These are phyloP conservation scores for Termitomyces titanicus DNA, from an alignment of 768 basidiomycete genomes.

Conservation along the genomic window DNA sequence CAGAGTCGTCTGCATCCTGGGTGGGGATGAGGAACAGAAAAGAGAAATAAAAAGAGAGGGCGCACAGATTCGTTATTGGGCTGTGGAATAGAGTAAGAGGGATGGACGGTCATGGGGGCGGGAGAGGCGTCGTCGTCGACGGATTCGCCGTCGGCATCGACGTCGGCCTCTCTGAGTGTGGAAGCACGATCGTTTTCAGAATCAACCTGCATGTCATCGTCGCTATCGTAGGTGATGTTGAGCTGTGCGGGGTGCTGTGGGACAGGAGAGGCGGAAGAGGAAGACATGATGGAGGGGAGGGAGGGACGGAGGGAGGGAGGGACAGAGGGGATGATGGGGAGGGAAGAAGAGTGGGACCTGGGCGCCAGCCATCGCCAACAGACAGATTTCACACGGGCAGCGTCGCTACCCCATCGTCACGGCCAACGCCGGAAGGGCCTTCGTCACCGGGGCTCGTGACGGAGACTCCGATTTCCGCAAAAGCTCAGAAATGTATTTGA, in stretches of 20 bases:
- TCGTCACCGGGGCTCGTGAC: constrained; percentile 57
- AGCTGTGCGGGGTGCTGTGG: constrained; percentile 35
- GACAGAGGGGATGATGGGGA: constrained; percentile 31
- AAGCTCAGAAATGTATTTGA: constrained; percentile 10
- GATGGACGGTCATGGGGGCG: constrained; percentile 28
- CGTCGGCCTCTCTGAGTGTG: constrained; percentile 46
- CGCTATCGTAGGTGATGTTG: constrained; percentile 57
- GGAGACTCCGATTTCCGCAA: constrained; percentile 39
- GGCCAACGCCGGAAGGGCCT: constrained; percentile 56
- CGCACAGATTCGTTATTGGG: constrained; percentile 37
- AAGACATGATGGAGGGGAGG: constrained; percentile 15
- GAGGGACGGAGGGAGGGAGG: constrained; percentile 17
- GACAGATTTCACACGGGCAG: constrained; percentile 53
- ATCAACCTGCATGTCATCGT: constrained; percentile 71
- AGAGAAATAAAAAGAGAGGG: constrained; percentile 12
- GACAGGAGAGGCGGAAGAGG: constrained; percentile 23
- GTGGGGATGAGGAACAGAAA: constrained; percentile 13
- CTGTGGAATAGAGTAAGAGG: constrained; percentile 31
- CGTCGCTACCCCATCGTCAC: constrained; percentile 56
- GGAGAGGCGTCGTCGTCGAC: constrained; percentile 50
- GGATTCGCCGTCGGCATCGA: constrained; percentile 61
- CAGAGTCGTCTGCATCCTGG: constrained; percentile 58
- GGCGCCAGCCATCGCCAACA: constrained; percentile 53
- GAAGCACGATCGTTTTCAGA: constrained; percentile 46
- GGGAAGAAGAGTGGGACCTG: constrained; percentile 38